Conservation (phyloP, 2,329 filamentous ascomycete genomes). For the Fusarium newnesense region DNA sequence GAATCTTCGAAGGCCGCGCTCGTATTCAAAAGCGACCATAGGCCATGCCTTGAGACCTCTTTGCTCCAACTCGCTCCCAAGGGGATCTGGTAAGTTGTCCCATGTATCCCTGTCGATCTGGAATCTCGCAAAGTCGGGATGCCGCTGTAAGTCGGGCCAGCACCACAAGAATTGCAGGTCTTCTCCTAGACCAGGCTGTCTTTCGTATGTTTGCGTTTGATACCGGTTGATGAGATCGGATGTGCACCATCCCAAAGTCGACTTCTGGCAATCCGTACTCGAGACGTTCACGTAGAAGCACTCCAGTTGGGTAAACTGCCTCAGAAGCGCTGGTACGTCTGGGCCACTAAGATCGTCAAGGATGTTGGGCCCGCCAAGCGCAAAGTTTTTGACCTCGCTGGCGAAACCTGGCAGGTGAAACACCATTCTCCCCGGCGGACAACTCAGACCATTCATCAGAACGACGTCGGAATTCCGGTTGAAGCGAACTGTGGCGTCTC, state of each 20-base stretch:
- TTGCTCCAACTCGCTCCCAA: constrained; percentile 6
- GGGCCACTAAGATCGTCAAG: background rate
- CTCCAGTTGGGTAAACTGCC: constrained; percentile 42
- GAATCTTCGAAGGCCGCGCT: constrained; percentile 24
- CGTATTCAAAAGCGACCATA: constrained; percentile 46
- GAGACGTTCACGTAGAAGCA: constrained; percentile 41
- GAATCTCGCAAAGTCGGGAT: constrained; percentile 45
- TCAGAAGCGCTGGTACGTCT: background rate
- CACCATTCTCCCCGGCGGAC: constrained; percentile 1
- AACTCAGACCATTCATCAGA: constrained; percentile 32
- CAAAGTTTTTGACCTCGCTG: constrained; percentile 45
- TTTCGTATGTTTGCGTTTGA: constrained; percentile 42
- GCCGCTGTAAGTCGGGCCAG: constrained; percentile 49
- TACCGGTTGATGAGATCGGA: constrained; percentile 46
- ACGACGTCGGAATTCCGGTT: constrained; percentile 48
- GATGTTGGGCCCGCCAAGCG: constrained; percentile 26
- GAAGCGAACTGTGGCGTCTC: constrained; percentile 44
- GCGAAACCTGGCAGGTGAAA: constrained; percentile 44
- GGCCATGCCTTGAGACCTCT: constrained; percentile 43
- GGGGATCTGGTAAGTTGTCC: background rate
- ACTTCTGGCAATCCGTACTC: constrained; percentile 3
- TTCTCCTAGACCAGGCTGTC: constrained; percentile 38
- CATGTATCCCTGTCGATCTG: constrained; percentile 31
- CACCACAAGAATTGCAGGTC: constrained; percentile 43
- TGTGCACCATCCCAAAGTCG: constrained; percentile 46